Evolutionary conservation across 176 grass and related monocot genomes (phyloP).

Genomic region (Alloteropsis semialata): DNA sequence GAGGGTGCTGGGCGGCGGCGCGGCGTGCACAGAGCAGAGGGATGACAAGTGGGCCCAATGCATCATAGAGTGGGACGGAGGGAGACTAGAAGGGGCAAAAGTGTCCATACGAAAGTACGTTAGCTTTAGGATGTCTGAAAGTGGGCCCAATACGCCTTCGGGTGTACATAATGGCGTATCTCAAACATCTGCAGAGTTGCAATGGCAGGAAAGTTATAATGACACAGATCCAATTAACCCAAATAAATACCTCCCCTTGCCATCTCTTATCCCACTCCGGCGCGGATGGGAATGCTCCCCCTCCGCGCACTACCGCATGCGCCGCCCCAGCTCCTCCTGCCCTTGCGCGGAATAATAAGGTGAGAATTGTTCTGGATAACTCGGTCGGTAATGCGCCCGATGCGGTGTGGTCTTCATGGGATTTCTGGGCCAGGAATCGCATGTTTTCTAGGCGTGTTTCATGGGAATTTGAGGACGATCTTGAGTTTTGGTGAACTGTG

Average conservation of each 20-base stretch:
- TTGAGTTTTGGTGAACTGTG: background rate
- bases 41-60: no score
- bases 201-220: no score
- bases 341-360: background rate
- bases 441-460: background rate
- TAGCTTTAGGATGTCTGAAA: no score
- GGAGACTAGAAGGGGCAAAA: no score
- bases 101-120: no score
- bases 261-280: background rate
- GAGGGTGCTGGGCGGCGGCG: no score
- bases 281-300: background rate
- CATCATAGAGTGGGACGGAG: no score
- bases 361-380: background rate
- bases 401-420: background rate
- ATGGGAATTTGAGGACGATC: background rate
- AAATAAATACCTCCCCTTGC: background rate
- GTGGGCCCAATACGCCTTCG: no score
- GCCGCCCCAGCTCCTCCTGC: background rate
- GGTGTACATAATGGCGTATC: no score
- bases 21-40: no score
- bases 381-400: background rate
- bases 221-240: no score
- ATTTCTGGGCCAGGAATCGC: background rate
- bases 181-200: no score
- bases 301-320: background rate